These are phyloP conservation scores for Diversispora eburnea DNA, from an alignment of 192 early-diverging fungal species.

Conservation along the genomic window DNA sequence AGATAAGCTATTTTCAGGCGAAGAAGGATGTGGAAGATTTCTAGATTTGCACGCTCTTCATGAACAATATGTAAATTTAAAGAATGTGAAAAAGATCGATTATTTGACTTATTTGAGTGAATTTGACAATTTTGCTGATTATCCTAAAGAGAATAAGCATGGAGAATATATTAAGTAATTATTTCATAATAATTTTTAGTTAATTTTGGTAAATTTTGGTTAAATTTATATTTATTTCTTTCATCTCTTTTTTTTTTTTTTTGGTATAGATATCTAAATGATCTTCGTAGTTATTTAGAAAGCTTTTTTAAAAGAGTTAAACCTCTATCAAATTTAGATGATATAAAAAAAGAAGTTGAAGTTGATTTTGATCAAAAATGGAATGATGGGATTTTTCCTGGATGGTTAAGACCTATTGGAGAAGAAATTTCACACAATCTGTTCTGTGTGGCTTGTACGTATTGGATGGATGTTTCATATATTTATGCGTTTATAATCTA, in stretches of 20 bases:
- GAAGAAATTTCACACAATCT: slow-evolving; percentile 45
- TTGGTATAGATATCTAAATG: slow-evolving; percentile 55
- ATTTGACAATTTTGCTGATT: slow-evolving; percentile 59
- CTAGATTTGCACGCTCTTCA: slow-evolving; percentile 82
- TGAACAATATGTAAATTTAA: slow-evolving; percentile 82
- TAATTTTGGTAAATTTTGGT: not conserved
- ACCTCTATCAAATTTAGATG: slow-evolving; percentile 70
- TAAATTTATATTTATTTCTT: not conserved
- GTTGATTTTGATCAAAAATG: slow-evolving; percentile 63
- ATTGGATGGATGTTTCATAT: slow-evolving; percentile 1
- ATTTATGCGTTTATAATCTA: not conserved
- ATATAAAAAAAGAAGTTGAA: slow-evolving; percentile 46
- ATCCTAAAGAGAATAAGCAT: slow-evolving; percentile 56
- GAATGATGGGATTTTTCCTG: slow-evolving; percentile 50
- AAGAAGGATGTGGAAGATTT: slow-evolving; percentile 80
- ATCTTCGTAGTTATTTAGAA: slow-evolving; percentile 66
- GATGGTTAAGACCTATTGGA: slow-evolving; percentile 56
- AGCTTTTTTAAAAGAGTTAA: slow-evolving; percentile 68
- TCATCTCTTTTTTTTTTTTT: slow-evolving; percentile 5
- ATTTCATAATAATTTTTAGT: slow-evolving; percentile 16
- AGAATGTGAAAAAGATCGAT: slow-evolving; percentile 51
- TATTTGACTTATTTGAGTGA: slow-evolving; percentile 68
- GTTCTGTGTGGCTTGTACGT: slow-evolving; percentile 70
- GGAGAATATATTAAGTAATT: slow-evolving; percentile 56
- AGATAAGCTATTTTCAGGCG: slow-evolving; percentile 89